Percentiles rank a stretch among this genome's conserved stretches.
Evolutionary conservation across 805 yeast genomes (phyloP).

Genomic region (Wickerhamiella lipophila): DNA sequence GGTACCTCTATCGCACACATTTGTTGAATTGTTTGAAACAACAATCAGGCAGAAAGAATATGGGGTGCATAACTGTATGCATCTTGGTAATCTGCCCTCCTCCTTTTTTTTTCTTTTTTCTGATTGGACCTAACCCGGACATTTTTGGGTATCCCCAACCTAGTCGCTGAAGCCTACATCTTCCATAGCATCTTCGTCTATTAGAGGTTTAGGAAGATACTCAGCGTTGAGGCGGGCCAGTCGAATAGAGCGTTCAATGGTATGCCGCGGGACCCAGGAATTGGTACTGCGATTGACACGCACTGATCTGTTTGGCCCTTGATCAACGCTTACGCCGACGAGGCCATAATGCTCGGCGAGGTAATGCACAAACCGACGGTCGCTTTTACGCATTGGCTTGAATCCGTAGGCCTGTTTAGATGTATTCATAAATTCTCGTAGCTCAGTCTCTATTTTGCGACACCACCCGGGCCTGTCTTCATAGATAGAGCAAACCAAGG

Average conservation of each 20-base stretch:
- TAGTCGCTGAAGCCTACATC: constrained; percentile 8
- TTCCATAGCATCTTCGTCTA: constrained; percentile 2
- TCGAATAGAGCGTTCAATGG: constrained; percentile 12
- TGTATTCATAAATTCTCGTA: constrained; percentile 37
- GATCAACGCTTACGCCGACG: constrained; percentile 63
- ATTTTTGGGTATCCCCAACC: too few relatives aligned
- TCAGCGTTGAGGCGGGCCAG: constrained; percentile 9
- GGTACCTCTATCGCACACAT: not conserved
- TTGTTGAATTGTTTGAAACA: not conserved
- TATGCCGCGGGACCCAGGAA: constrained; percentile 15
- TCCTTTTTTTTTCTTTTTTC: too few relatives aligned
- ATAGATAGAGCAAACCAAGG: constrained; percentile 34
- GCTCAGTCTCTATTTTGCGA: constrained; percentile 40
- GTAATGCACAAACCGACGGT: constrained; percentile 56
- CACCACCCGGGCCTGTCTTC: constrained; percentile 53
- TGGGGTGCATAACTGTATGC: constrained; percentile 6
- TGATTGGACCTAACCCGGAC: not conserved
- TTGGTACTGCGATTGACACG: constrained; percentile 12
- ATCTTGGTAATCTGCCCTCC: not conserved
- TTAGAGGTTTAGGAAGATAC: not conserved
- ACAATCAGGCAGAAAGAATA: not conserved
- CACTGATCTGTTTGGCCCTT: constrained; percentile 50
- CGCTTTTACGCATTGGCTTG: constrained; percentile 59
- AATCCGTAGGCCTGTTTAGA: constrained; percentile 42
- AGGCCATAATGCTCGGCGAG: constrained; percentile 47